phyloP scores from a whole-genome alignment of 495 filamentous ascomycete species.

The Penicillium taxi region DNA sequence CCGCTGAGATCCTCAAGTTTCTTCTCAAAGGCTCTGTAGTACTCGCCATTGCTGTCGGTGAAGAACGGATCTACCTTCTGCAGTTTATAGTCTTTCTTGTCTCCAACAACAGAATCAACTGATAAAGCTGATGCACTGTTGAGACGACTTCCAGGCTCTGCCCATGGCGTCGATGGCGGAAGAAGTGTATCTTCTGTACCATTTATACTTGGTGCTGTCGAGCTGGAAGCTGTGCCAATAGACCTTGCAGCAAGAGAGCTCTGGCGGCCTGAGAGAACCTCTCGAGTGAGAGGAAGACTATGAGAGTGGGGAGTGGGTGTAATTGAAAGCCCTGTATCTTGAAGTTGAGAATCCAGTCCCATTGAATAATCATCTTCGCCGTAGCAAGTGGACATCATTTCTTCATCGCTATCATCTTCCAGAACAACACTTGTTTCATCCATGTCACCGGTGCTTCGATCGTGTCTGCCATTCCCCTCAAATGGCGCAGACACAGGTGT shows the following conservation, averaged over 20 bases:
- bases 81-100: slow-evolving; percentile 55
- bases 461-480: slow-evolving; percentile 27
- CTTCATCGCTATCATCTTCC: slow-evolving; percentile 40
- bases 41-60: slow-evolving; percentile 58
- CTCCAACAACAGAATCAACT: slow-evolving; percentile 50
- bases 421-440: slow-evolving; percentile 30
- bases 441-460: slow-evolving; percentile 22
- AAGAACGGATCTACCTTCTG: slow-evolving; percentile 67
- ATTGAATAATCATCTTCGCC: slow-evolving; percentile 38
- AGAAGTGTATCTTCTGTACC: slow-evolving; percentile 36
- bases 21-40: slow-evolving; percentile 52
- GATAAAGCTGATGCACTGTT: slow-evolving; percentile 41
- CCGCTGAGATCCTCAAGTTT: slow-evolving; percentile 51
- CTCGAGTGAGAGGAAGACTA: slow-evolving; percentile 13
- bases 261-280: slow-evolving; percentile 20
- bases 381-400: slow-evolving; percentile 36
- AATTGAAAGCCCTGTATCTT: slow-evolving; percentile 22
- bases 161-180: slow-evolving; percentile 25
- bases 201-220: slow-evolving; percentile 28
- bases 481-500: slow-evolving; percentile 34
- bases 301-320: slow-evolving; percentile 8
- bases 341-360: slow-evolving; percentile 27
- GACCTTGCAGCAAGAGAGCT: slow-evolving; percentile 18
- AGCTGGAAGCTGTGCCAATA: slow-evolving; percentile 14
- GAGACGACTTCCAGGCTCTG: slow-evolving; percentile 31